Base-by-base conservation (phyloP, 495 filamentous ascomycete genomes). In the Xylaria longipes region DNA sequence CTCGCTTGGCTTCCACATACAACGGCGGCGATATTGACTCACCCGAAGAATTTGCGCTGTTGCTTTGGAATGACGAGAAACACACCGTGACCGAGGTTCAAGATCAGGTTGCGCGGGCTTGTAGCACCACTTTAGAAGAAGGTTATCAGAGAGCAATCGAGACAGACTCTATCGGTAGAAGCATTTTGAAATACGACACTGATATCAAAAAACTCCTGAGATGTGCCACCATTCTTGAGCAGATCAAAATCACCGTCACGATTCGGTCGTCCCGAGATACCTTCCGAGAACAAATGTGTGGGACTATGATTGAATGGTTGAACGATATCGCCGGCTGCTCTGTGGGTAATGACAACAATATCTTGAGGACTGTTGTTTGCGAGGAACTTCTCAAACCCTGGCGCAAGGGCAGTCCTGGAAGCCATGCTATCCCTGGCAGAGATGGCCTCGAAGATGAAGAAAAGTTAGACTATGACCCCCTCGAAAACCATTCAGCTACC, bases 41-140 rank as follows among this genome's bases (percentile, higher is more conserved):
- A 14, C 81, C 83, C 1, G 78, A 90, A 17, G 94, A 97, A 75
- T 99, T 90, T 78, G 90, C 93, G 5, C 82, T 99, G n/a, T 80
- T 97, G 25, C 84, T 99, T 9, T 99, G 96, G 96, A 99, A 99
- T 74, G 96, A 99, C 71, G 96, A 99, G 80, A 99, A 99, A 82
- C 96, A 99, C 78, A 98, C 96, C 0, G 90, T 98, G 63, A 85
- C 88, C n/a, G 96, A 98, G 79, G 95, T 99, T 12, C 83, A 90
- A 69, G 88, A 95, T 41, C 94, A 97, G 79, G 94, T 99, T 20
- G 91, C 92, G 4, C 88, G 97, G 66, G 97, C 96, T 63, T 98
- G 97, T 85, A 91, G 89, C 72, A 88, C 91, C 70, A 84, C 88
- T 12, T 82, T 85, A 67, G 83, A 81, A 17, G 95, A 93, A 69